Evolutionary conservation across 306 rosid species (phyloP).

Genomic region (Carpinus viminea): DNA sequence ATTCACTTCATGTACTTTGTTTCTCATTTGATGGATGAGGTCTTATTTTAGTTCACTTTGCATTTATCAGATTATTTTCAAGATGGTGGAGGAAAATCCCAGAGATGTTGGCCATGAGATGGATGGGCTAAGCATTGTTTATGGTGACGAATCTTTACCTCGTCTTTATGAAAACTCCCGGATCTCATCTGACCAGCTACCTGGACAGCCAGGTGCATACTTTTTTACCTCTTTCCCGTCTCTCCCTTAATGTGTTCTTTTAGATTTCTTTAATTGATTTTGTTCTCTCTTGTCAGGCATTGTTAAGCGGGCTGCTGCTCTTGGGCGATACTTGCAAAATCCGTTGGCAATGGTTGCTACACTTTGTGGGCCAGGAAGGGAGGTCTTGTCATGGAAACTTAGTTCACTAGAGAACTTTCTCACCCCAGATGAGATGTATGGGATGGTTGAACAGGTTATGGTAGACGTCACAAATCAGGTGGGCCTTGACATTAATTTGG

Average conservation of each 20-base stretch:
- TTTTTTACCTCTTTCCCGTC: background rate
- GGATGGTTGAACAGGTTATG: conserved; percentile 91
- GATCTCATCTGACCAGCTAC: conserved; percentile 91
- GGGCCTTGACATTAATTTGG: conserved; percentile 89
- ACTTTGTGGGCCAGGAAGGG: conserved; percentile 90
- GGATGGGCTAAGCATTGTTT: conserved; percentile 95
- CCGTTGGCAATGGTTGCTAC: conserved; percentile 96
- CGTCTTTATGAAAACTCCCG: conserved; percentile 93
- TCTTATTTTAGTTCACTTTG: conserved; percentile 27
- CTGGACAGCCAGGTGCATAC: conserved; percentile 70
- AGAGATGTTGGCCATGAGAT: conserved; percentile 98
- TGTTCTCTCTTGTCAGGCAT: conserved; percentile 59
- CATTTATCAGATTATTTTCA: conserved; percentile 72
- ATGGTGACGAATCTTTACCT: conserved; percentile 94
- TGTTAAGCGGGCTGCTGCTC: conserved; percentile 93
- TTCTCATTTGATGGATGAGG: conserved; percentile 21
- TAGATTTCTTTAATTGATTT: conserved; percentile 18
- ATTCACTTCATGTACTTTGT: background rate
- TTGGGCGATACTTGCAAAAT: conserved; percentile 97
- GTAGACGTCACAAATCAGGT: conserved; percentile 94
- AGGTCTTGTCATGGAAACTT: conserved; percentile 92
- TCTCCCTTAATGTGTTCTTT: background rate
- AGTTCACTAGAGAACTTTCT: conserved; percentile 73
- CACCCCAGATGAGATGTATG: conserved; percentile 82
- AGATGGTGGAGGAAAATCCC: conserved; percentile 99